These are phyloP conservation scores for Acanthamoeba royreba DNA, from an alignment of 208 protist species.

Conservation along the genomic window DNA sequence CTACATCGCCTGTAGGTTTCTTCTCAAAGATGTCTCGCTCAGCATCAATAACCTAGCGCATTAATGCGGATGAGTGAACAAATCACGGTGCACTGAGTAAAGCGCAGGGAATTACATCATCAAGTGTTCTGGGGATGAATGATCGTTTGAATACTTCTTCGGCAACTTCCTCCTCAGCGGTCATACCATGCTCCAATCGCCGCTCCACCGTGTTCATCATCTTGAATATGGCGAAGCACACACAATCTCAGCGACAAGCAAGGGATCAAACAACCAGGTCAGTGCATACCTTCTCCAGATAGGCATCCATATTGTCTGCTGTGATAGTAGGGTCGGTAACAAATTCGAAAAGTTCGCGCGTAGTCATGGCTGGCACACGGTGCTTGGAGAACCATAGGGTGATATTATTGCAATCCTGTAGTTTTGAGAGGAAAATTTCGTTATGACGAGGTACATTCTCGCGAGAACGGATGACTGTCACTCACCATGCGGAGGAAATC, in stretches of 20 bases:
- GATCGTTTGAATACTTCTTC: constrained; percentile 79
- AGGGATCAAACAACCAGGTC: background rate
- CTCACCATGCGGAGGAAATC: constrained; percentile 94
- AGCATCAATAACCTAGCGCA: background rate
- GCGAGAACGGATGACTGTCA: too few relatives aligned
- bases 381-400: constrained; percentile 80
- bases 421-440: background rate
- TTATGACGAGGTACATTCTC: too few relatives aligned
- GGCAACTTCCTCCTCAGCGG: constrained; percentile 57
- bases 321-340: constrained; percentile 74
- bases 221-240: too few relatives aligned
- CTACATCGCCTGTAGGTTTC: background rate
- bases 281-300: constrained; percentile 63
- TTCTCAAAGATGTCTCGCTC: constrained; percentile 9
- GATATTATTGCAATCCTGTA: constrained; percentile 42
- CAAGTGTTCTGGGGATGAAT: constrained; percentile 80
- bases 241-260: too few relatives aligned
- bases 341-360: constrained; percentile 84
- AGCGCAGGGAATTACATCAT: background rate
- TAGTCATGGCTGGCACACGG: constrained; percentile 67
- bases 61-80: background rate
- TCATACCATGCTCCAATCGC: constrained; percentile 37
- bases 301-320: constrained; percentile 68
- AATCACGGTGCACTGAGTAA: too few relatives aligned
- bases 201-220: constrained; percentile 5